phyloP scores from a whole-genome alignment of 805 yeast species.

The Blastobotrys attinorum region DNA sequence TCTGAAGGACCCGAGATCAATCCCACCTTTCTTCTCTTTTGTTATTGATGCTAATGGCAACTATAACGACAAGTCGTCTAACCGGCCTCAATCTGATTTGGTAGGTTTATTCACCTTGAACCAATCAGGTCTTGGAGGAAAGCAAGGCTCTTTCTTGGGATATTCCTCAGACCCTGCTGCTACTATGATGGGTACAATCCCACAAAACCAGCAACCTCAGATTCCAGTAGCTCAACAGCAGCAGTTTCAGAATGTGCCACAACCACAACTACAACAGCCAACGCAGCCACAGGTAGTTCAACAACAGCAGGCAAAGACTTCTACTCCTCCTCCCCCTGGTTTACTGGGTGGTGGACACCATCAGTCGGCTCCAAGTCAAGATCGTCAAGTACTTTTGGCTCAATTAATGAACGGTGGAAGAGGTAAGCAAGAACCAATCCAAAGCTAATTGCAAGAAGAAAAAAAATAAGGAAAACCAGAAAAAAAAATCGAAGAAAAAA shows the following conservation, averaged over 20 bases:
- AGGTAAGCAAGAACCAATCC: conserved; percentile 8
- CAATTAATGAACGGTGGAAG: conserved; percentile 75
- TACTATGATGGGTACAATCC: conserved; percentile 20
- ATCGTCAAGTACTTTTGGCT: conserved; percentile 72
- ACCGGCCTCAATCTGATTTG: not conserved
- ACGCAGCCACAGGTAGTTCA: not conserved
- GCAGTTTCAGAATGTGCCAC: not conserved
- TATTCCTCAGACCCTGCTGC: not conserved
- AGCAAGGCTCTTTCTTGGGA: not conserved
- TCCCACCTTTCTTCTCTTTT: conserved; percentile 1
- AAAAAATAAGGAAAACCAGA: not conserved
- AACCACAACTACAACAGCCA: not conserved
- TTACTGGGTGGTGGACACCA: conserved; percentile 40
- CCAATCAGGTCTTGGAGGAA: not conserved
- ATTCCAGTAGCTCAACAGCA: not conserved
- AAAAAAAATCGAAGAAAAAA: not conserved
- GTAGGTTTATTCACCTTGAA: not conserved
- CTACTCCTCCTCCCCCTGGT: conserved; percentile 78
- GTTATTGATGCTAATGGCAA: not conserved
- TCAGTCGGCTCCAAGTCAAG: conserved; percentile 22
- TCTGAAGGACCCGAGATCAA: not conserved
- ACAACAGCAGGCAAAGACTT: not conserved
- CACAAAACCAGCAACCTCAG: conserved; percentile 2
- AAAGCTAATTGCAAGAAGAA: not conserved
- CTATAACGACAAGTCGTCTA: not conserved